These are phyloP conservation scores for Rhytidhysteron rufulum DNA, from an alignment of 2,329 filamentous ascomycete genomes.

Conservation along the genomic window DNA sequence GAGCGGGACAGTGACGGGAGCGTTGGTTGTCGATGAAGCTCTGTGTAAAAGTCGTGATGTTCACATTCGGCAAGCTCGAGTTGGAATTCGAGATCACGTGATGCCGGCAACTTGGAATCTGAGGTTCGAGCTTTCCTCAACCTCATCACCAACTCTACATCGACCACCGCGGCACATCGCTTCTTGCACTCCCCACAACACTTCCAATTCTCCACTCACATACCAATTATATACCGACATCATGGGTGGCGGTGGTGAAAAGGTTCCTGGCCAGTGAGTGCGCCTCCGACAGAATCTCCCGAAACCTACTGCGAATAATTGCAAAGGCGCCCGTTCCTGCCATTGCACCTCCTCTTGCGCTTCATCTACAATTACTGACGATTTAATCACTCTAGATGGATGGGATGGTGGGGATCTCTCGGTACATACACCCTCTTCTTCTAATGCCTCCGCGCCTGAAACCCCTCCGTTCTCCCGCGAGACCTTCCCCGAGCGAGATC, in stretches of 20 bases:
- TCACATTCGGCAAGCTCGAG: neutral
- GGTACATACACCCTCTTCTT: conserved; percentile 56
- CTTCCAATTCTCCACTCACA: conserved; percentile 1
- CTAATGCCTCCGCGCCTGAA: neutral
- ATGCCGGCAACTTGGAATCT: neutral
- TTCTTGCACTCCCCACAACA: neutral
- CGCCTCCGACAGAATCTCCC: neutral
- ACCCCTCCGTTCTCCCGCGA: neutral
- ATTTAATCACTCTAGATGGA: conserved; percentile 55
- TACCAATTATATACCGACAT: conserved; percentile 1
- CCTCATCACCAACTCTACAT: conserved; percentile 1
- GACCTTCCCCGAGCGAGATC: neutral
- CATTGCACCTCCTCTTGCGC: neutral
- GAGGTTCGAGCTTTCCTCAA: neutral
- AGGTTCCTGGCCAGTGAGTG: conserved; percentile 26
- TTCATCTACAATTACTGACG: conserved; percentile 10
- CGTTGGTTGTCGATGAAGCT: neutral
- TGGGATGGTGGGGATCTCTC: conserved; percentile 71
- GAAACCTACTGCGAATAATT: too few relatives aligned
- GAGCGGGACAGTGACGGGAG: neutral
- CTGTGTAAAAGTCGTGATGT: conserved; percentile 2
- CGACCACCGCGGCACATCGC: neutral
- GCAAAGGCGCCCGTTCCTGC: too few relatives aligned
- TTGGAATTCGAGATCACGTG: conserved; percentile 6
- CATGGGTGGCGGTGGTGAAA: conserved; percentile 13